A percentile compares a stretch with the other conserved stretches of the same genome.
Conservation (phyloP, 345 rosid genomes). For the Erodium maritimum region DNA sequence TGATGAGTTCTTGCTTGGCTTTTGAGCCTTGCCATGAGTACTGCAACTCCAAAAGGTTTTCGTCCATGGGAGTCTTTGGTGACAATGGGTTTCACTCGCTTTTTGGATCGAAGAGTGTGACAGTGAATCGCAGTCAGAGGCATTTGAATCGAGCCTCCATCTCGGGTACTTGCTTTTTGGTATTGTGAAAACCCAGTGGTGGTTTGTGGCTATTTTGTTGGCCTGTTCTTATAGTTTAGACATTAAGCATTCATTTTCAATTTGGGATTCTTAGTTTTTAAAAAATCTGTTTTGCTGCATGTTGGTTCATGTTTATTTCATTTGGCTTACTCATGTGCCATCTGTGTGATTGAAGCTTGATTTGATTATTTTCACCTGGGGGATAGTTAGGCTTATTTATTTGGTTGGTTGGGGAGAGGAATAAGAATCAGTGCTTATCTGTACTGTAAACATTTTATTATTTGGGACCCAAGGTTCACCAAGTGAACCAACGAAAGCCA, state of each 20-base stretch:
- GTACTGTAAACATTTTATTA: not conserved
- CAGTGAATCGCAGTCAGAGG: conserved; percentile 31
- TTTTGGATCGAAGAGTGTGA: conserved; percentile 29
- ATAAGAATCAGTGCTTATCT: not conserved
- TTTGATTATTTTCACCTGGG: not conserved
- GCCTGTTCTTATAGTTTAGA: not conserved
- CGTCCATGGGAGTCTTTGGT: conserved; percentile 19
- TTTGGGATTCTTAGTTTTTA: not conserved
- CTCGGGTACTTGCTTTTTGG: conserved; percentile 22
- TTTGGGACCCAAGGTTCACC: no score
- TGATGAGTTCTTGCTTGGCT: conserved; percentile 48
- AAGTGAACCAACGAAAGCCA: no score
- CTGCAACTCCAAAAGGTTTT: conserved; percentile 31
- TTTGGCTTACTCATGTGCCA: no score
- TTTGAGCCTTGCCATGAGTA: conserved; percentile 60
- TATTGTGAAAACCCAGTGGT: not conserved
- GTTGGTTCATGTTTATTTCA: no score
- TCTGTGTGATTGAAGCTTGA: no score
- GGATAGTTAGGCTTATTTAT: no score
- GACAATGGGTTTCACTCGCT: conserved; percentile 19
- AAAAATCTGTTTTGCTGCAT: no score
- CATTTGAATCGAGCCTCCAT: conserved; percentile 24
- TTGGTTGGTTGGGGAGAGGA: not conserved
- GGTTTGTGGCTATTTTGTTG: not conserved
- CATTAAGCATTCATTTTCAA: not conserved